Percentiles rank a stretch among this genome's conserved stretches.
These are phyloP conservation scores for Malbranchea zuffiana DNA, from an alignment of 2,329 filamentous ascomycete species.

Conservation along the genomic window DNA sequence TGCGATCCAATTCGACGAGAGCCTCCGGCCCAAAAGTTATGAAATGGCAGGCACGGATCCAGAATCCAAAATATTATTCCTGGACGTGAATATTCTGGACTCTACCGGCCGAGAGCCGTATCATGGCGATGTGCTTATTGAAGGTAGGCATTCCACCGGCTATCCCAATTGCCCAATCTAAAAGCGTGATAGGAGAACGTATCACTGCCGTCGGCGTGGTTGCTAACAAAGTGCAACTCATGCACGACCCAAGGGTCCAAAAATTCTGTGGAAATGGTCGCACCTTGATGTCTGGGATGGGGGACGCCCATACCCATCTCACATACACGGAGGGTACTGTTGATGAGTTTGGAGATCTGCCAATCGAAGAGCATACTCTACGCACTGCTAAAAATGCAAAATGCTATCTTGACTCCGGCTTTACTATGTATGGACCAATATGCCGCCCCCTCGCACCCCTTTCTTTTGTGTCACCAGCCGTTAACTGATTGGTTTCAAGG, in stretches of 20 bases:
- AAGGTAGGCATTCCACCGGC: slow-evolving; percentile 20
- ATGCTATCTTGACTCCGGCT: slow-evolving; percentile 40
- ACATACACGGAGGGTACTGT: slow-evolving; percentile 40
- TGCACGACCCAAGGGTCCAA: slow-evolving; percentile 25
- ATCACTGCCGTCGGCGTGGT: slow-evolving; percentile 27
- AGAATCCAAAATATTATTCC: slow-evolving; percentile 27
- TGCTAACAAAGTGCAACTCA: slow-evolving; percentile 21
- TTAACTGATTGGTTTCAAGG: slow-evolving; percentile 14
- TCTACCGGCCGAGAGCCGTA: slow-evolving; percentile 30
- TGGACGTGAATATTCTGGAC: slow-evolving; percentile 34
- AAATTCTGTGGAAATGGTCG: slow-evolving; percentile 32
- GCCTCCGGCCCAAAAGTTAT: slow-evolving; percentile 26
- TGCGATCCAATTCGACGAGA: slow-evolving; percentile 23
- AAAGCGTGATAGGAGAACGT: slow-evolving; percentile 20
- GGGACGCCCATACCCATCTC: slow-evolving; percentile 41
- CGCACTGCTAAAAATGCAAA: slow-evolving; percentile 35
- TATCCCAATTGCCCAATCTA: neutral
- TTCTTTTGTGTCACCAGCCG: neutral
- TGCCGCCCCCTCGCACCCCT: neutral
- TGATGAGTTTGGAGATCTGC: slow-evolving; percentile 32
- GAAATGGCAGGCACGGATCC: slow-evolving; percentile 27
- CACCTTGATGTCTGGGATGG: slow-evolving; percentile 42
- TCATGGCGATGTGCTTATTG: slow-evolving; percentile 31
- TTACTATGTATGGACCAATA: slow-evolving; percentile 34
- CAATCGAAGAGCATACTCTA: slow-evolving; percentile 40